These are phyloP conservation scores for Tetrapisispora arboricola DNA, from an alignment of 805 yeast species.

Conservation along the genomic window DNA sequence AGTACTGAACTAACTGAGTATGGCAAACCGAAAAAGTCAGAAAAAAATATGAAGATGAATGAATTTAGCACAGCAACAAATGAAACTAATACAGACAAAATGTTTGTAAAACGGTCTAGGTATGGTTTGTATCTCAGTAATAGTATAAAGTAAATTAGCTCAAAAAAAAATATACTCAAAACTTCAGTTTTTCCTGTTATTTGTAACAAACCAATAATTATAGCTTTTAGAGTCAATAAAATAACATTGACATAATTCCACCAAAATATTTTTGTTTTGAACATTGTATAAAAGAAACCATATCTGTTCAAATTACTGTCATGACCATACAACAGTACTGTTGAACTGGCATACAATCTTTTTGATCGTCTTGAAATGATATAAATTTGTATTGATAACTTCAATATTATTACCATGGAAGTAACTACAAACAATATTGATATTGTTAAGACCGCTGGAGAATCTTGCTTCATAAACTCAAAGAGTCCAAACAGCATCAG, in stretches of 20 bases:
- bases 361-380: slow-evolving; percentile 54
- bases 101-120: slow-evolving; percentile 73
- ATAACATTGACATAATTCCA: slow-evolving; percentile 58
- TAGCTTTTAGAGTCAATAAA: slow-evolving; percentile 54
- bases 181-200: slow-evolving; percentile 74
- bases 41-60: slow-evolving; percentile 75
- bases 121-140: slow-evolving; percentile 62
- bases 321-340: slow-evolving; percentile 78
- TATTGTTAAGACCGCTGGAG: slow-evolving; percentile 78
- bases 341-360: slow-evolving; percentile 60
- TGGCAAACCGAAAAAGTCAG: slow-evolving; percentile 73
- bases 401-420: slow-evolving; percentile 47
- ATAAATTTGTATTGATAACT: too few species aligned
- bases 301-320: slow-evolving; percentile 58
- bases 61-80: slow-evolving; percentile 70
- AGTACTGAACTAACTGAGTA: slow-evolving; percentile 69
- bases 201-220: slow-evolving; percentile 73
- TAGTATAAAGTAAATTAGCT: slow-evolving; percentile 54
- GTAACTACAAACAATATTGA: slow-evolving; percentile 62
- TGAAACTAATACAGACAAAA: slow-evolving; percentile 59
- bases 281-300: slow-evolving; percentile 87
- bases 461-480: slow-evolving; percentile 75
- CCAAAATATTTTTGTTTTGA: slow-evolving; percentile 70
- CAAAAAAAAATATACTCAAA: slow-evolving; percentile 63
- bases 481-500: slow-evolving; percentile 71